Base-by-base conservation (phyloP, 495 filamentous ascomycete species). In the Hamigera avellanea region DNA sequence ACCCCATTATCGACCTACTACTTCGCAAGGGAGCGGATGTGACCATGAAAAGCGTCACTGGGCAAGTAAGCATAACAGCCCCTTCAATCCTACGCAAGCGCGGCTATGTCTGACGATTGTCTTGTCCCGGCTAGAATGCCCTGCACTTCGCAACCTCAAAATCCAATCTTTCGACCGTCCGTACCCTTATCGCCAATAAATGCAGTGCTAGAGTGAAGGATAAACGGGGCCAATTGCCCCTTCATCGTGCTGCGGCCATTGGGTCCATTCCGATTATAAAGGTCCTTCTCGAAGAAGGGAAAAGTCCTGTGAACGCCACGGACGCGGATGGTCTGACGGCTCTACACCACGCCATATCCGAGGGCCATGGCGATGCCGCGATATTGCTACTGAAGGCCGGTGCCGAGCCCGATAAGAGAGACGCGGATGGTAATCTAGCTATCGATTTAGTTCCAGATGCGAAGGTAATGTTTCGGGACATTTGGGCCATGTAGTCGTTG, bases 61-160 rank as follows among this genome's bases (percentile, higher is more conserved):
- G 76, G 34, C 76, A 81, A 62, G 77, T 78, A 49, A 27, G 33
- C 0, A 27, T 13, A n/a, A n/a, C n/a, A n/a, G n/a, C n/a, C n/a
- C n/a, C n/a, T n/a, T n/a, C n/a, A n/a, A n/a, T n/a, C n/a, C n/a
- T n/a, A n/a, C n/a, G n/a, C n/a, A n/a, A n/a, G n/a, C n/a, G n/a
- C n/a, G n/a, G n/a, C n/a, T n/a, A n/a, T n/a, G n/a, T n/a, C 13
- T 19, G 10, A 40, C 52, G 83, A 14, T 13, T 8, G 18, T n/a
- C 19, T 7, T 17, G 16, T 26, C 9, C 9, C 21, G 9, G 5
- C 14, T 19, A 68, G 77, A 95, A 88, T 21, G 83, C 84, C 10
- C 72, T 99, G 8, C 91, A 96, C 55, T 95, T 99, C 52, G 71
- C 80, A 33, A 81, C 85, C 32, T 95, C 87, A 34, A 96, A 99